Conservation (phyloP, 352 stramenopile genomes). For the Phytopythium sindhum region DNA sequence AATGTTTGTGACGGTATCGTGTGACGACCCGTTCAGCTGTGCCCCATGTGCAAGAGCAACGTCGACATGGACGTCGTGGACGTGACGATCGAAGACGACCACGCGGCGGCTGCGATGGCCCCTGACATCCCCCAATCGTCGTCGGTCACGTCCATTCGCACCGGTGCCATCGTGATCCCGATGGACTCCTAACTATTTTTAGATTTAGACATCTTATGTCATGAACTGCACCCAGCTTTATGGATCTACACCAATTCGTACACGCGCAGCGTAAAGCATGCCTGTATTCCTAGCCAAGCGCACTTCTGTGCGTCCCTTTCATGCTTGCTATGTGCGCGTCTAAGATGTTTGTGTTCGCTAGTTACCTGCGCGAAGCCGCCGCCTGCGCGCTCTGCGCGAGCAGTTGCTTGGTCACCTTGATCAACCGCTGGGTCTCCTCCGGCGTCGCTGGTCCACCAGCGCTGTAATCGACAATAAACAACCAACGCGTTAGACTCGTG, state of each 20-base stretch:
- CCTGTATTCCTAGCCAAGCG: background rate
- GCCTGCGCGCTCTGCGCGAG: slow-evolving; percentile 42
- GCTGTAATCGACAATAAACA: slow-evolving; percentile 31
- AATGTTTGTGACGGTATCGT: background rate
- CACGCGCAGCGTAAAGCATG: background rate
- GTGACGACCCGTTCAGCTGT: slow-evolving; percentile 32
- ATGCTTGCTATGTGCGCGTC: background rate
- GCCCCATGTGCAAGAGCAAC: slow-evolving; percentile 82
- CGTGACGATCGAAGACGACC: slow-evolving; percentile 29
- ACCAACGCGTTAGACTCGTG: slow-evolving; percentile 5
- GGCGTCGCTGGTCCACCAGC: slow-evolving; percentile 58
- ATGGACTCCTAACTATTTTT: background rate
- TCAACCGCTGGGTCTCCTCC: slow-evolving; percentile 55
- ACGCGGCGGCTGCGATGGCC: background rate
- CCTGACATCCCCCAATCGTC: background rate
- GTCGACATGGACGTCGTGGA: slow-evolving; percentile 52
- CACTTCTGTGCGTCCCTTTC: background rate
- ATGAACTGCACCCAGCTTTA: background rate
- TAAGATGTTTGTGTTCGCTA: background rate
- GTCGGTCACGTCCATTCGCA: slow-evolving; percentile 7
- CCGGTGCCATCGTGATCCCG: slow-evolving; percentile 43
- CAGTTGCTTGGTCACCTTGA: slow-evolving; percentile 56
- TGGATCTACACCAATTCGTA: background rate
- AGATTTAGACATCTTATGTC: background rate
- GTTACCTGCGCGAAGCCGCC: slow-evolving; percentile 1